Evolutionary conservation across 495 filamentous ascomycete species (phyloP).

Genomic region (Penicillium pancosmium): DNA sequence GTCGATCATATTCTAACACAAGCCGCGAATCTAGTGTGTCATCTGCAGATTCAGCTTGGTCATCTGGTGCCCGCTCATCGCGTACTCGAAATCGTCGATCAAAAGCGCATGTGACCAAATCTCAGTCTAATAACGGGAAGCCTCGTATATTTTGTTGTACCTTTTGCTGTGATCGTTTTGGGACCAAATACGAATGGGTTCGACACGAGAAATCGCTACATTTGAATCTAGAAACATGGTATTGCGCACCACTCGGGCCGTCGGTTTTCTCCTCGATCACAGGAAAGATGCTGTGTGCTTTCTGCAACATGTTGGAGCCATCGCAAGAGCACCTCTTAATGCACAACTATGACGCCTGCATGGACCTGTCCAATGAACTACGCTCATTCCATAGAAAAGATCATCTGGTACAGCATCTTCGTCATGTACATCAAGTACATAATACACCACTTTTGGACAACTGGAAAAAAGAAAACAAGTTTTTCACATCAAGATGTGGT

Average conservation of each 20-base stretch:
- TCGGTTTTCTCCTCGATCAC: constrained; percentile 10
- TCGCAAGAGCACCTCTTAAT: constrained; percentile 29
- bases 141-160: constrained; percentile 65
- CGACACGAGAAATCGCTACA: constrained; percentile 78
- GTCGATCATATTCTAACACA: constrained; percentile 49
- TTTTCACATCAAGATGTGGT: constrained; percentile 66
- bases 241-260: constrained; percentile 64
- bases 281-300: constrained; percentile 11
- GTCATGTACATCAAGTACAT: constrained; percentile 67
- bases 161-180: constrained; percentile 77
- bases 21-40: constrained; percentile 20
- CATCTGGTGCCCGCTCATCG: constrained; percentile 7
- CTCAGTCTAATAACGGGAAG: constrained; percentile 5
- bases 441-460: constrained; percentile 63
- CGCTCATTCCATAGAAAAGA: constrained; percentile 83
- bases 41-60: constrained; percentile 15
- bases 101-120: constrained; percentile 2
- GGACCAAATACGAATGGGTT: constrained; percentile 79
- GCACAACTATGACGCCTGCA: constrained; percentile 68
- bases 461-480: constrained; percentile 64
- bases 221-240: constrained; percentile 73
- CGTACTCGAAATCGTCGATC: constrained; percentile 2
- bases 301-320: constrained; percentile 20
- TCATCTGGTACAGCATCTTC: constrained; percentile 75
- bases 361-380: constrained; percentile 50